phyloP scores from a whole-genome alignment of 1,284 basidiomycete species.

The Grifola frondosa region DNA sequence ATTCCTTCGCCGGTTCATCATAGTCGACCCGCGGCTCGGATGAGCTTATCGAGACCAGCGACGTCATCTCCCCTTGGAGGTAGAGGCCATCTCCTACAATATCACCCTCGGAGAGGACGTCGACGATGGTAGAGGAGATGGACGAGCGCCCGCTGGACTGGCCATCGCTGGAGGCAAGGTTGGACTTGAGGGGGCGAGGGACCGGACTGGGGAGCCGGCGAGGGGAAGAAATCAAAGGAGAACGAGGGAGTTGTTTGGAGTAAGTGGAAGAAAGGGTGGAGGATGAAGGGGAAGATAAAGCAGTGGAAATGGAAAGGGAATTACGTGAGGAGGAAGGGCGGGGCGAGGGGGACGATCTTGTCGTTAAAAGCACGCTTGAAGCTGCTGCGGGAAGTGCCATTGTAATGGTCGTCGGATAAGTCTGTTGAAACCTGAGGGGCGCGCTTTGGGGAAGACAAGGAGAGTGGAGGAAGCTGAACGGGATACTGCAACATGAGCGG shows the following conservation, averaged over 20 bases:
- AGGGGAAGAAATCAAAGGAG: constrained; percentile 31
- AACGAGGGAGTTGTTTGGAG: constrained; percentile 28
- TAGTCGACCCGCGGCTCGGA: constrained; percentile 33
- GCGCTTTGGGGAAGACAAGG: constrained; percentile 35
- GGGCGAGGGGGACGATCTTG: constrained; percentile 30
- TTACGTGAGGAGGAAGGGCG: constrained; percentile 26
- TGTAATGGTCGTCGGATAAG: constrained; percentile 26
- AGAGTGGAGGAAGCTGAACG: constrained; percentile 53
- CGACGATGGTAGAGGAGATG: constrained; percentile 51
- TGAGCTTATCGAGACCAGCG: constrained; percentile 45
- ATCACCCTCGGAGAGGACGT: constrained; percentile 70
- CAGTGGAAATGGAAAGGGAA: constrained; percentile 30
- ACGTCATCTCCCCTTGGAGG: constrained; percentile 64
- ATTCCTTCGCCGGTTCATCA: constrained; percentile 58
- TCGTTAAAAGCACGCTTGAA: constrained; percentile 27
- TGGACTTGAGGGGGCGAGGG: constrained; percentile 24
- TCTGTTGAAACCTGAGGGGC: constrained; percentile 28
- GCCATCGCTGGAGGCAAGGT: constrained; percentile 24
- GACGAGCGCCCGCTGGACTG: constrained; percentile 37
- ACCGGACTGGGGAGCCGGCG: constrained; percentile 23
- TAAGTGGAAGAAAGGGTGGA: constrained; percentile 26
- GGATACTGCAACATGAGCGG: constrained; percentile 70
- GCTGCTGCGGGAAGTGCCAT: constrained; percentile 28
- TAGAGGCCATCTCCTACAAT: constrained; percentile 62
- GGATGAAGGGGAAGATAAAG: constrained; percentile 28